Evolutionary conservation across 2,329 filamentous ascomycete genomes (phyloP).

Genomic region (Trichoderma sp.): DNA sequence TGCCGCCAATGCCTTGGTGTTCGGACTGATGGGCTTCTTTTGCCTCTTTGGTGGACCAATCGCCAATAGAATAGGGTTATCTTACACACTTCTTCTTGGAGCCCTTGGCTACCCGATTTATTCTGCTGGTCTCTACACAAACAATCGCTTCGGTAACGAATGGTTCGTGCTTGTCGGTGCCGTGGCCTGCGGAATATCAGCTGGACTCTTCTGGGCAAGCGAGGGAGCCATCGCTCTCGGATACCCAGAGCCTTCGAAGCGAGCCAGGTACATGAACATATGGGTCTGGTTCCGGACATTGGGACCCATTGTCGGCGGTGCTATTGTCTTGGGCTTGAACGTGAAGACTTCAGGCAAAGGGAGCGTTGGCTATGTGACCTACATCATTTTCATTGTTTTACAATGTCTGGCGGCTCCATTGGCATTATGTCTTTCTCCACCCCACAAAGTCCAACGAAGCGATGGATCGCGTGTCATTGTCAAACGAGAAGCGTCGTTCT

Average conservation of each 20-base stretch:
- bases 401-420: constrained; percentile 34
- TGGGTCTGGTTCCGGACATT: constrained; percentile 51
- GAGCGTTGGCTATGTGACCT: constrained; percentile 33
- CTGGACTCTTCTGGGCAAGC: constrained; percentile 53
- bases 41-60: constrained; percentile 51
- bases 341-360: constrained; percentile 30
- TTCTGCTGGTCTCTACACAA: constrained; percentile 49
- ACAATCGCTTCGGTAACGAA: constrained; percentile 52
- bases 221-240: constrained; percentile 53
- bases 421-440: constrained; percentile 34
- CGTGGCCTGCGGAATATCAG: constrained; percentile 50
- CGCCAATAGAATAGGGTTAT: constrained; percentile 51
- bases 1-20: constrained; percentile 53
- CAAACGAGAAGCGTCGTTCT: constrained; percentile 29
- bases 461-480: constrained; percentile 33
- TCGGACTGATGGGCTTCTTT: constrained; percentile 48
- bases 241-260: constrained; percentile 50
- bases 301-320: constrained; percentile 50
- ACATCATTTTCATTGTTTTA: constrained; percentile 35
- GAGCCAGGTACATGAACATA: constrained; percentile 44
- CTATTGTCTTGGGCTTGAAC: constrained; percentile 50
- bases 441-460: constrained; percentile 34
- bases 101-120: constrained; percentile 53
- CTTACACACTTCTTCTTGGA: constrained; percentile 48
- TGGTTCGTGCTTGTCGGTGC: constrained; percentile 55